Base-by-base conservation (phyloP, 2,329 filamentous ascomycete species). In the Cephalotrichum gorgonifer region DNA sequence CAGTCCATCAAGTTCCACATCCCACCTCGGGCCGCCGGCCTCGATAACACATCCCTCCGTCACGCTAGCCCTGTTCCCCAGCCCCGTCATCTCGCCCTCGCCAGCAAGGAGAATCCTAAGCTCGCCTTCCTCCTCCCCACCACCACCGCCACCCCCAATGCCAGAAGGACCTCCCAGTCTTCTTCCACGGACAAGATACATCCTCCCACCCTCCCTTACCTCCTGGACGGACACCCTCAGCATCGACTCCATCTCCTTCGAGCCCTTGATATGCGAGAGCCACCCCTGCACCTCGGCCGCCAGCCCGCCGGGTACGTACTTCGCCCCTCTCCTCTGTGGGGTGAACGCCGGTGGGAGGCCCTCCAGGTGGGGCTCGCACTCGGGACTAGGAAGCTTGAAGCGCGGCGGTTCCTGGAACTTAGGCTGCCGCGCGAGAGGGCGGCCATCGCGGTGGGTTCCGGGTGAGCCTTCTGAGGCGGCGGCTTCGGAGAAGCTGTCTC, bases 261-360 rank as follows among this genome's bases (percentile, higher is more conserved):
- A 41, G 9, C 42, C 48, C 27, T 46, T 44, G 30, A 69, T 60
- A 20, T 70, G 65, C 1, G 68, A 68, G 8, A 71, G 58, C 65
- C 66, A 67, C 12, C 61, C 60, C 51, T 71, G 68, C 4, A 71
- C 56, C 47, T 62, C 62, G 2, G 65, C 61, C 2, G 68, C 67
- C 20, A 70, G 55, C 0, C 68, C 68, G 22, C 63, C 62, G 6
- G 62, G 41, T 1, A 70, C 28, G 26, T 68, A 71, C 48, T 56
- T 62, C 12, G 52, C 58, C 15, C 65, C 64, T 4, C 51, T 49
- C 1, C 62, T 61, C 50, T 64, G 66, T 2, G 66, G 66, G 2
- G 66, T 66, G 42, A 68, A 67, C 15, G 58, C 56, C 8, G 54
- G 50, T 3, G 62, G 57, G 15, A 61, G 51, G 7, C 58, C 55